Conservation (phyloP, 1,284 basidiomycete species). For the Tranzscheliella williamsii region DNA sequence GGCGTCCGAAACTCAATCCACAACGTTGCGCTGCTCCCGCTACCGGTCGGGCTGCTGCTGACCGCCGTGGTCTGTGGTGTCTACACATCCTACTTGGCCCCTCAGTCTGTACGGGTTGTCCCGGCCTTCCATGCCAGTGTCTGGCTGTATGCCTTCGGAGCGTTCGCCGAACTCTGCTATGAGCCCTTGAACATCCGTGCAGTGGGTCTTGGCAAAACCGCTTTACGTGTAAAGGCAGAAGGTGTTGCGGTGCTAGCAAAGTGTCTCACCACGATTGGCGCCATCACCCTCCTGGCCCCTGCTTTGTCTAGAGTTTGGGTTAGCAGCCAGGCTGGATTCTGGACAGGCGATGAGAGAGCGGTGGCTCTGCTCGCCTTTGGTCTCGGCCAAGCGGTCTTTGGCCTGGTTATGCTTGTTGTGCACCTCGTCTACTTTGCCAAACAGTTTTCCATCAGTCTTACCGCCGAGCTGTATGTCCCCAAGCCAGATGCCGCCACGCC, state of each 20-base stretch:
- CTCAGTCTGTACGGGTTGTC: conserved; percentile 22
- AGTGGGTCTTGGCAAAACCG: conserved; percentile 28
- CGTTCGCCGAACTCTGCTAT: conserved; percentile 44
- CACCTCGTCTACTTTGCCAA: conserved; percentile 16
- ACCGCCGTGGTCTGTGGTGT: conserved; percentile 13
- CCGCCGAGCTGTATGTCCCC: conserved; percentile 69
- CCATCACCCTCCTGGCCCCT: conserved; percentile 9
- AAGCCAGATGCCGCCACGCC: conserved; percentile 1
- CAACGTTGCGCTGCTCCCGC: conserved; percentile 52
- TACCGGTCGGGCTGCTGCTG: conserved; percentile 38
- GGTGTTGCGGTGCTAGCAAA: conserved; percentile 45
- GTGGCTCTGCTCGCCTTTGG: conserved; percentile 49
- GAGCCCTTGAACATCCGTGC: conserved; percentile 55
- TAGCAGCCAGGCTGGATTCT: not conserved
- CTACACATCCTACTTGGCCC: conserved; percentile 38
- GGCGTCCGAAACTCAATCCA: conserved; percentile 22
- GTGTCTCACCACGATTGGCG: conserved; percentile 30
- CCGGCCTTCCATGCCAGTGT: conserved; percentile 36
- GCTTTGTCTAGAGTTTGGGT: not conserved
- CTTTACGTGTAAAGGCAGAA: conserved; percentile 50
- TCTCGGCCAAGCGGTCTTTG: conserved; percentile 47
- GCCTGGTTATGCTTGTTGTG: conserved; percentile 24
- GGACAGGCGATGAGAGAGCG: conserved; percentile 5
- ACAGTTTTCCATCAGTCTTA: conserved; percentile 76
- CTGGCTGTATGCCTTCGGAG: conserved; percentile 47